phyloP scores from a whole-genome alignment of 371 early-diverging fungal species.

The Actinomucor elegans region DNA sequence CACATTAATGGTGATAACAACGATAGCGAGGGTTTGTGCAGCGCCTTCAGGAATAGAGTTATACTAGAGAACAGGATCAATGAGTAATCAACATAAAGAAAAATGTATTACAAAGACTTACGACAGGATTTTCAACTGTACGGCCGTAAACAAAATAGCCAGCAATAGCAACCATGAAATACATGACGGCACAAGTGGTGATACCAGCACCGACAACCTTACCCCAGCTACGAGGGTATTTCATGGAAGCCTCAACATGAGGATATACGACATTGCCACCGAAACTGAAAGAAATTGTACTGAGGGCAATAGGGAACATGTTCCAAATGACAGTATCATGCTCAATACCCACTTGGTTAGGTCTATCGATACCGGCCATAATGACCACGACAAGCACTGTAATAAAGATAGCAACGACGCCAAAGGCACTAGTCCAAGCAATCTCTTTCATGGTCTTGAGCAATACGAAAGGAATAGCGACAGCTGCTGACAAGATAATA shows the following conservation, averaged over 20 bases:
- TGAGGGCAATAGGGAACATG: slow-evolving; percentile 57
- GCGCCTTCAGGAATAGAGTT: too few species aligned
- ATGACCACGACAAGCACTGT: slow-evolving; percentile 45
- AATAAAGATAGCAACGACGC: slow-evolving; percentile 48
- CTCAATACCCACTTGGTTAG: slow-evolving; percentile 14
- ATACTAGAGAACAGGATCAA: too few species aligned
- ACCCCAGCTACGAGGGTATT: slow-evolving; percentile 73
- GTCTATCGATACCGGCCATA: slow-evolving; percentile 31
- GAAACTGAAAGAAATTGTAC: slow-evolving; percentile 73
- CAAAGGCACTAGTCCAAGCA: slow-evolving; percentile 59
- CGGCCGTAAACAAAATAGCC: slow-evolving; percentile 85
- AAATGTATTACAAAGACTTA: too few species aligned
- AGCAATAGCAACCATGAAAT: slow-evolving; percentile 72
- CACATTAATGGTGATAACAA: slow-evolving; percentile 78
- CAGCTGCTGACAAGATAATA: slow-evolving; percentile 54
- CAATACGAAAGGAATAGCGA: slow-evolving; percentile 55
- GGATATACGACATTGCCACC: slow-evolving; percentile 85
- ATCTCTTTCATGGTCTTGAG: slow-evolving; percentile 62
- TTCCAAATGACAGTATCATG: slow-evolving; percentile 49
- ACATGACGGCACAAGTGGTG: slow-evolving; percentile 68
- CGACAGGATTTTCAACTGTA: slow-evolving; percentile 66
- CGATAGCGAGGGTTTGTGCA: slow-evolving; percentile 55
- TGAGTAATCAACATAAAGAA: too few species aligned
- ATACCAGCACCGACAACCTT: slow-evolving; percentile 67
- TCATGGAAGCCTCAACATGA: slow-evolving; percentile 85